Evolutionary conservation across 805 yeast species (phyloP).

Genomic region (Barnettozyma siamensis): DNA sequence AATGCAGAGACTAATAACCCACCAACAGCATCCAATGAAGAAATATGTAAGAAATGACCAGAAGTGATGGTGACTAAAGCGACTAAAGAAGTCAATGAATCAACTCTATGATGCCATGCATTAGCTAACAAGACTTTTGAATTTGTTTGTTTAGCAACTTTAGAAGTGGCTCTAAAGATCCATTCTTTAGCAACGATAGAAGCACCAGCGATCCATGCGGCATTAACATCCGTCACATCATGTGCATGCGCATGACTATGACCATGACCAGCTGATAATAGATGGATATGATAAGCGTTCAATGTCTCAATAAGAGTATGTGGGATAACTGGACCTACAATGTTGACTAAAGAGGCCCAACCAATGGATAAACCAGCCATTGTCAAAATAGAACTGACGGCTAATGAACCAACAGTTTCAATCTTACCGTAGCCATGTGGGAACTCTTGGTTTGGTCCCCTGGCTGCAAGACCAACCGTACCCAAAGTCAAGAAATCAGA

Average conservation of each 20-base stretch:
- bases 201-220: slow-evolving; percentile 93
- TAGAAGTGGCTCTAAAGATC: slow-evolving; percentile 76
- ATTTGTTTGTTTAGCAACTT: slow-evolving; percentile 69
- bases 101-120: slow-evolving; percentile 99
- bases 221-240: slow-evolving; percentile 67
- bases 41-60: slow-evolving; percentile 70
- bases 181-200: slow-evolving; percentile 86
- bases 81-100: slow-evolving; percentile 84
- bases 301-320: slow-evolving; percentile 50
- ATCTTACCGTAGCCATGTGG: slow-evolving; percentile 92
- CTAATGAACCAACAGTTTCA: slow-evolving; percentile 86
- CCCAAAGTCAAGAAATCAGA: slow-evolving; percentile 86
- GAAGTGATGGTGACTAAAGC: slow-evolving; percentile 85
- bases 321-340: slow-evolving; percentile 65
- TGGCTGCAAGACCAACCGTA: slow-evolving; percentile 73
- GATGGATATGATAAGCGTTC: slow-evolving; percentile 44
- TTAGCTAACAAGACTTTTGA: slow-evolving; percentile 91
- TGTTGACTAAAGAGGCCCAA: slow-evolving; percentile 69
- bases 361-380: slow-evolving; percentile 91
- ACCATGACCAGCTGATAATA: slow-evolving; percentile 32
- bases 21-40: slow-evolving; percentile 89
- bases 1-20: slow-evolving; percentile 80
- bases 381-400: slow-evolving; percentile 77
- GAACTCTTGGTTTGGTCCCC: slow-evolving; percentile 50
- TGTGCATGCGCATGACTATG: slow-evolving; percentile 27